Base-by-base conservation (phyloP, 345 rosid genomes). In the Chamaenerion angustifolium region DNA sequence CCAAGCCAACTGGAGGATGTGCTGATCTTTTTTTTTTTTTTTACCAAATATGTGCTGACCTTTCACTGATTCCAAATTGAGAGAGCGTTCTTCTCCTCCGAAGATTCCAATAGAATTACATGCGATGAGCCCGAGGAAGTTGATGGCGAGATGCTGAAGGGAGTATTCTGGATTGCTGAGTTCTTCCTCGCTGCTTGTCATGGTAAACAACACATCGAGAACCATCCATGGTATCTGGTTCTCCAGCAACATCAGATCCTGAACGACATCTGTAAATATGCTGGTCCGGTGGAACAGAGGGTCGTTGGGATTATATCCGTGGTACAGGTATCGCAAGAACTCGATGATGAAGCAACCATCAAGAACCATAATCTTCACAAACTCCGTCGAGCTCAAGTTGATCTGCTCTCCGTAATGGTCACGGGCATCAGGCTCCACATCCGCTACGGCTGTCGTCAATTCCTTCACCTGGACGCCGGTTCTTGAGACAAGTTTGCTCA, bases 241-340 rank as follows among this genome's bases (percentile, higher is more conserved):
- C 46, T 59, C 70, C 1, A 66, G 48, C 55, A 66, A 43, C 9
- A 66, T 56, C 52, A 66, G 31, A 43, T 66, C 71, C 49, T 59
- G 72, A 8, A 40, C 9, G 15, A 63, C 12, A 17, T 41, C 52
- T 11, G 42, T 51, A 4, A 27, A 60, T 53, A 54, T 54, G 58
- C 51, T 54, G 5, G 60, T 49, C 62, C 56, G 51, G 37, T 49
- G 12, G 48, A 67, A 67, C 40, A 67, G 45, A 8, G 64, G 61
- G 35, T 67, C 46, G 43, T 53, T 54, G 1, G 1, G 3, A 21
- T 21, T 11, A 3, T 1, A 37, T 51, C n/a, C 16, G 3, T 0
- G 4, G n/a, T 43, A 31, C 16, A 51, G 12, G 16, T 53, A 50
- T 0, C 56, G 57, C 11, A 65, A 46, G 3, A 59, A 31, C 55